Percentiles rank a stretch among this genome's conserved stretches.
Conservation (phyloP, 73 alveolate genomes). For the Symbiodinium natans region DNA sequence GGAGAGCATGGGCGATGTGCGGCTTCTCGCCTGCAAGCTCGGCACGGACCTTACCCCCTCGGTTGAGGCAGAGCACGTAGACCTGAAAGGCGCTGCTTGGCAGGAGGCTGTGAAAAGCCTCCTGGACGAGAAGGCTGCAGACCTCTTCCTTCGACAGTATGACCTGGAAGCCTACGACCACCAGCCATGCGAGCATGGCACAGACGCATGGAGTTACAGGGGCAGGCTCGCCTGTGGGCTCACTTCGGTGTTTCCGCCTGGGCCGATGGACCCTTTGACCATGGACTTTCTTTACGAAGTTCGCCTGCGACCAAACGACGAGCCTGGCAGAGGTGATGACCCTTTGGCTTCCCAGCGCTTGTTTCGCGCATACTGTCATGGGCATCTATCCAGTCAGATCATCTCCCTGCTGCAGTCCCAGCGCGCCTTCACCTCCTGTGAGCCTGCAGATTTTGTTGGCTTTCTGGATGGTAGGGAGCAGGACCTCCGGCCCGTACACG, state of each 20-base stretch:
- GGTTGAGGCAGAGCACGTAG: not conserved
- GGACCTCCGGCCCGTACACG: not conserved
- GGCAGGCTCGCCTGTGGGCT: not conserved
- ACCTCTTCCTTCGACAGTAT: not conserved
- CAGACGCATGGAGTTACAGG: not conserved
- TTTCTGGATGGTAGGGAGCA: not conserved
- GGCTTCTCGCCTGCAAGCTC: not conserved
- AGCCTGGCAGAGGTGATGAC: not conserved
- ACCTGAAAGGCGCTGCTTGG: too few relatives aligned
- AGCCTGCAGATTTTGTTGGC: not conserved
- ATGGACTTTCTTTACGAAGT: not conserved
- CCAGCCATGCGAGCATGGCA: too few relatives aligned
- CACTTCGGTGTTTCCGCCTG: not conserved
- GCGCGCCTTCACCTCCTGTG: not conserved
- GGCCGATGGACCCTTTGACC: not conserved
- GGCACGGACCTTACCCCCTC: not conserved
- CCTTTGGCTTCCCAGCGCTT: not conserved
- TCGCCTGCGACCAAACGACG: not conserved
- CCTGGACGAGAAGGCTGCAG: not conserved
- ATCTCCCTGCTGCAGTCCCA: not conserved
- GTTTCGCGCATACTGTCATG: not conserved
- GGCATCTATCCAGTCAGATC: not conserved
- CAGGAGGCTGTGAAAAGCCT: not conserved
- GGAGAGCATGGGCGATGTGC: not conserved
- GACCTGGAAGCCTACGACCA: not conserved